Percentiles rank a stretch among this genome's conserved stretches.
These are phyloP conservation scores for Striga asiatica DNA, from an alignment of 257 asterid species.

Conservation along the genomic window DNA sequence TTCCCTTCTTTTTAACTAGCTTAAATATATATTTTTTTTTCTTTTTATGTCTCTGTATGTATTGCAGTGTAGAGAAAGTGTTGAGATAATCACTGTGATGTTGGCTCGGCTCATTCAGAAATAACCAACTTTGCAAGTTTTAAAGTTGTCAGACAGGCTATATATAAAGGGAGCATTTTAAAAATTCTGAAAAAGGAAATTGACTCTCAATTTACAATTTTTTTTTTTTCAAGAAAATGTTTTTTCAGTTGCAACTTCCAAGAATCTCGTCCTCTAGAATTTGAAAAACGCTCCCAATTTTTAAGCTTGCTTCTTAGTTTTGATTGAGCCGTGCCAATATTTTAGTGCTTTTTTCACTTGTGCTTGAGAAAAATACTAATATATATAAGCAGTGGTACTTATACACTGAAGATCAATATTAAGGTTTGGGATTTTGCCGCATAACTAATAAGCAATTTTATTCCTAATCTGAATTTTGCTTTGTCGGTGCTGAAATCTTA, in stretches of 20 bases:
- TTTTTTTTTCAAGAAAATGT: too few relatives aligned
- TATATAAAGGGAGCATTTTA: background rate
- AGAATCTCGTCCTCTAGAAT: too few relatives aligned
- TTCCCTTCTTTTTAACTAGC: too few relatives aligned
- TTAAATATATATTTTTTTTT: too few relatives aligned
- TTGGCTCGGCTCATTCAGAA: background rate
- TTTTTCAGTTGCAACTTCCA: too few relatives aligned
- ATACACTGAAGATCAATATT: too few relatives aligned
- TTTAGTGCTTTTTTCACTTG: conserved; percentile 33
- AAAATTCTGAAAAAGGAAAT: conserved; percentile 31
- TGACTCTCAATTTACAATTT: conserved; percentile 37
- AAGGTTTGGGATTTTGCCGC: background rate
- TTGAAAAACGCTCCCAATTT: conserved; percentile 18
- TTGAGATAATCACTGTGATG: background rate
- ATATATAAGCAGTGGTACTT: too few relatives aligned
- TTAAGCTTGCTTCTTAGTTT: conserved; percentile 15
- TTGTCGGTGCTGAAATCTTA: too few relatives aligned
- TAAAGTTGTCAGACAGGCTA: background rate
- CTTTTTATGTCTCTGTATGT: too few relatives aligned
- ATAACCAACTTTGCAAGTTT: background rate
- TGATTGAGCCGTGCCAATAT: conserved; percentile 80
- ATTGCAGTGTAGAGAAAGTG: background rate
- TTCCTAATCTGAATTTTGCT: too few relatives aligned
- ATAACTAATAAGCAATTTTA: too few relatives aligned
- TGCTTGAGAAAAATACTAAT: background rate